phyloP scores from a whole-genome alignment of 78 protist genomes.

The Isochrysis galbana region DNA sequence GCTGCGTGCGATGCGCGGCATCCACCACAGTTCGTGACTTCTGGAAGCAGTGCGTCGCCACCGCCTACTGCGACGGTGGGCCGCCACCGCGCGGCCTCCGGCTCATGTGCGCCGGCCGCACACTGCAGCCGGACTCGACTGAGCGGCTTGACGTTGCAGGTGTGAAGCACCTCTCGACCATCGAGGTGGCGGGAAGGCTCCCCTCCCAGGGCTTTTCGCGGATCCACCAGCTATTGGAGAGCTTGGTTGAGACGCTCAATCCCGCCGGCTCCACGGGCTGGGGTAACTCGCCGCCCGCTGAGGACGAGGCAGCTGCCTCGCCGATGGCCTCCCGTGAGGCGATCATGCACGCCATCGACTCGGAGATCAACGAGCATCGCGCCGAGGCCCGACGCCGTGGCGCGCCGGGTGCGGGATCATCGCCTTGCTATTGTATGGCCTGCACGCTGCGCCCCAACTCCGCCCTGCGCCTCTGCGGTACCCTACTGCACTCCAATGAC shows the following conservation, averaged over 20 bases:
- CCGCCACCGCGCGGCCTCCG: background rate
- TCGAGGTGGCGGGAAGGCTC: background rate
- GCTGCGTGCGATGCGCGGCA: background rate
- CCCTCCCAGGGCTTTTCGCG: background rate
- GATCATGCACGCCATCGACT: slow-evolving; percentile 1
- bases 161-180: background rate
- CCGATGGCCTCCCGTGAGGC: background rate
- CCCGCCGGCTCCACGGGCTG: background rate
- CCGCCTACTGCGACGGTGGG: background rate
- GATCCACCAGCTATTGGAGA: background rate
- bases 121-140: background rate
- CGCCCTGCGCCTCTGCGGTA: background rate
- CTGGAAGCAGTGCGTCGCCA: background rate
- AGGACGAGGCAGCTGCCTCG: background rate
- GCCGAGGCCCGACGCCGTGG: background rate
- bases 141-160: background rate
- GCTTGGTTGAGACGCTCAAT: background rate
- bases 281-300: background rate
- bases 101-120: background rate
- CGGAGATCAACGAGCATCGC: background rate
- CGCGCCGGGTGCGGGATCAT: background rate
- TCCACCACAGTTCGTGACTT: background rate
- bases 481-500: background rate
- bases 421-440: background rate
- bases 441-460: slow-evolving; percentile 11